Evolutionary conservation across 2,329 filamentous ascomycete genomes (phyloP).

Genomic region (Penicillium sp.): DNA sequence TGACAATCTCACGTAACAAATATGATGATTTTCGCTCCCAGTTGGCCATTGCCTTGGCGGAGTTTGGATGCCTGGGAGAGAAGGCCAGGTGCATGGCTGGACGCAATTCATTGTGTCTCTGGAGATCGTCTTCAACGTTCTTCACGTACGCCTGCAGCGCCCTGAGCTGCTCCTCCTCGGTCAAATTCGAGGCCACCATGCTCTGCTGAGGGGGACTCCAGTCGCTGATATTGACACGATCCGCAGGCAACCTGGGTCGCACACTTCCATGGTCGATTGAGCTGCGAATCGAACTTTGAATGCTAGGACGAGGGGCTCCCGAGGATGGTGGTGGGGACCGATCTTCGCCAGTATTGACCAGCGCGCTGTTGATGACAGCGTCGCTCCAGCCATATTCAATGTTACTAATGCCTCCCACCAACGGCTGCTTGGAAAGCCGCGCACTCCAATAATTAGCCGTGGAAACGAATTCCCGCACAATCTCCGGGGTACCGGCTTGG

Average conservation of each 20-base stretch:
- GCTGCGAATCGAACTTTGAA: constrained; percentile 63
- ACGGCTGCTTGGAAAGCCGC: constrained; percentile 85
- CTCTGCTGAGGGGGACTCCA: constrained; percentile 89
- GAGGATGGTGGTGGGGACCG: constrained; percentile 31
- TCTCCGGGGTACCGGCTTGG: constrained; percentile 92
- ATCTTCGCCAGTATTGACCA: constrained; percentile 55
- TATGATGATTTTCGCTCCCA: constrained; percentile 97
- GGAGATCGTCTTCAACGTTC: constrained; percentile 80
- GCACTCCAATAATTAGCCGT: constrained; percentile 99
- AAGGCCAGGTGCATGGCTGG: constrained; percentile 87
- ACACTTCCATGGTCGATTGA: constrained; percentile 67
- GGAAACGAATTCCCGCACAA: constrained; percentile 88
- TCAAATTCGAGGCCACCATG: constrained; percentile 76
- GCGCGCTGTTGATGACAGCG: constrained; percentile 73
- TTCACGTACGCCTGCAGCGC: constrained; percentile 76
- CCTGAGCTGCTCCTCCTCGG: constrained; percentile 78
- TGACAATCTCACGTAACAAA: constrained; percentile 88
- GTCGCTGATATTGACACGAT: constrained; percentile 78
- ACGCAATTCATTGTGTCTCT: constrained; percentile 83
- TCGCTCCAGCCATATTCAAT: constrained; percentile 98
- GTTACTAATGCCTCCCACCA: constrained; percentile 91
- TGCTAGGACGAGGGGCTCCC: constrained; percentile 50
- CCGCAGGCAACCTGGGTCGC: constrained; percentile 73
- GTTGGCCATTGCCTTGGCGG: constrained; percentile 83
- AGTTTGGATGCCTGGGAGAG: constrained; percentile 78